These are phyloP conservation scores for Boletus albobrunnescens DNA, from an alignment of 1,284 basidiomycete species.

Conservation along the genomic window DNA sequence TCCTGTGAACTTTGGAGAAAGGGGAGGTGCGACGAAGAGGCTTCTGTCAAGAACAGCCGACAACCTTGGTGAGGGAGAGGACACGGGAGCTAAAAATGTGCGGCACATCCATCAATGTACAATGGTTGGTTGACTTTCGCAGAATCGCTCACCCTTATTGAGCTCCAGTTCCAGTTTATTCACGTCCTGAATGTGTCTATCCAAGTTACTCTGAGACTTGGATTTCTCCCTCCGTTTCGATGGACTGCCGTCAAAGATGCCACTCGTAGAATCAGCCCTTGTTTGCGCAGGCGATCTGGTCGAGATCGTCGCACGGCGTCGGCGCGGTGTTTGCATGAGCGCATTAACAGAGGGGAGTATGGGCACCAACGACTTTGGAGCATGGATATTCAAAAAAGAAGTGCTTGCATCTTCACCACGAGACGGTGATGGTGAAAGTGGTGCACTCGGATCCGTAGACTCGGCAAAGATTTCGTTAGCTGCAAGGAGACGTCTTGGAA, in stretches of 20 bases:
- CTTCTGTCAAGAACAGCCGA: slow-evolving; percentile 62
- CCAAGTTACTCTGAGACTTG: slow-evolving; percentile 58
- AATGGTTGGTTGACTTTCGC: background rate
- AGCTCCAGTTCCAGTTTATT: slow-evolving; percentile 58
- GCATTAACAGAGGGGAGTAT: slow-evolving; percentile 16
- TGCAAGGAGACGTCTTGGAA: slow-evolving; percentile 58
- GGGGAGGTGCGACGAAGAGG: slow-evolving; percentile 54
- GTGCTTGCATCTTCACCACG: slow-evolving; percentile 23
- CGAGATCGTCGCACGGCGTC: slow-evolving; percentile 63
- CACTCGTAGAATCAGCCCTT: slow-evolving; percentile 13
- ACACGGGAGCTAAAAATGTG: slow-evolving; percentile 33
- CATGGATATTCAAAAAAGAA: slow-evolving; percentile 19
- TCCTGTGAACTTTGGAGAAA: slow-evolving; percentile 19
- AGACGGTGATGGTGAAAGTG: slow-evolving; percentile 29
- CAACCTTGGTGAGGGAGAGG: slow-evolving; percentile 48
- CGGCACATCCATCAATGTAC: slow-evolving; percentile 1
- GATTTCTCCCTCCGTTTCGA: slow-evolving; percentile 63
- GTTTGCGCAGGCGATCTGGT: slow-evolving; percentile 51
- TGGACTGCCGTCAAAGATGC: slow-evolving; percentile 44
- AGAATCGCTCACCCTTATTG: slow-evolving; percentile 29
- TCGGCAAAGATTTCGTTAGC: slow-evolving; percentile 66
- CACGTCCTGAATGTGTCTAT: slow-evolving; percentile 63
- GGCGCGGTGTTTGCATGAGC: slow-evolving; percentile 48
- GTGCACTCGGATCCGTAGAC: slow-evolving; percentile 37
- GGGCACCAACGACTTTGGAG: slow-evolving; percentile 22